Conservation (phyloP, 495 filamentous ascomycete genomes). For the Hamigera avellanea region DNA sequence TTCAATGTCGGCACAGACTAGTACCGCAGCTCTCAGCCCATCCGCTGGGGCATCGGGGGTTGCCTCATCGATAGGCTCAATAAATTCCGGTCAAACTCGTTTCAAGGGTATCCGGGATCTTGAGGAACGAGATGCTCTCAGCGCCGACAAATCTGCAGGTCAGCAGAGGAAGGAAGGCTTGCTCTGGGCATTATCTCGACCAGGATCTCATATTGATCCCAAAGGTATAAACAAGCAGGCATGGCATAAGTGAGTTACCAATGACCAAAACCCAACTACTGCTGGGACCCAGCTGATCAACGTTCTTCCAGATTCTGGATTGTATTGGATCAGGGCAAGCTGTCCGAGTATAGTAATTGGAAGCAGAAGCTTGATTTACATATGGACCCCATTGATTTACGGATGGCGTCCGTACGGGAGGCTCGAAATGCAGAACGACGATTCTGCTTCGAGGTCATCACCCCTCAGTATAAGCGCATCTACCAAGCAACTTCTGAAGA, state of each 20-base stretch:
- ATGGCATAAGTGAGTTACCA: conserved; percentile 99
- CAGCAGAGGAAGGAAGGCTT: conserved; percentile 79
- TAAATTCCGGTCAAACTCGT: conserved; percentile 43
- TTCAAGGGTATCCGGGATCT: conserved; percentile 86
- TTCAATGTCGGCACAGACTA: conserved; percentile 35
- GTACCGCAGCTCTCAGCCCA: conserved; percentile 20
- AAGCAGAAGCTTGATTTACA: conserved; percentile 94
- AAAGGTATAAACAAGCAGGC: conserved; percentile 91
- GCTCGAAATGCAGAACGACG: conserved; percentile 87
- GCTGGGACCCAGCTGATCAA: conserved; percentile 3
- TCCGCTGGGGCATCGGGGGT: conserved; percentile 16
- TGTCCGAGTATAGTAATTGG: conserved; percentile 99
- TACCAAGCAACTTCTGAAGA: conserved; percentile 98
- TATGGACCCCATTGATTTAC: conserved; percentile 95
- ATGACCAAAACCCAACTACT: too few species aligned
- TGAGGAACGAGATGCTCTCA: conserved; percentile 60
- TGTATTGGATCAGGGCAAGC: conserved; percentile 86
- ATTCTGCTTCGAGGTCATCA: conserved; percentile 98
- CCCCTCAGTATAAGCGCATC: conserved; percentile 88
- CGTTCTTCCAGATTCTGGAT: conserved; percentile 75
- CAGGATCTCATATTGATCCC: conserved; percentile 90
- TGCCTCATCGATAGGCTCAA: conserved; percentile 23
- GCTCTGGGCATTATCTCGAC: conserved; percentile 86
- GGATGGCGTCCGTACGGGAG: conserved; percentile 93
- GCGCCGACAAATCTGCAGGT: conserved; percentile 28